Evolutionary conservation across 768 basidiomycete genomes (phyloP), one percentile per base, ranked within the genome.

Genomic region (Tubosaeta brunneosetosa): DNA sequence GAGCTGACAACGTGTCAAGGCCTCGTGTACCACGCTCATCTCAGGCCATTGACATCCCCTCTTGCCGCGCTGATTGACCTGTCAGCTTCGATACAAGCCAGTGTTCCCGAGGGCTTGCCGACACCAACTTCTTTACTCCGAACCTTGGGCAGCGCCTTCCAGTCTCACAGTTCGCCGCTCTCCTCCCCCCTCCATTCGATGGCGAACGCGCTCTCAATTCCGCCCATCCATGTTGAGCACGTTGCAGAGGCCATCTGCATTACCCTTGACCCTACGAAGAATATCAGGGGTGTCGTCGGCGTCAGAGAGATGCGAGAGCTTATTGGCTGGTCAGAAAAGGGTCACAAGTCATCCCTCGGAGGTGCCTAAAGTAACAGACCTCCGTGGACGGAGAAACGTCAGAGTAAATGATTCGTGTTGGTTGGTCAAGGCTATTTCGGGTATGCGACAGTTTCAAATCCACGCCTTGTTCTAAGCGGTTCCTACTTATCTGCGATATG

Each of bases 151-250:
- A 66, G 76, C 36, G 61, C 65, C 46, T 62, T 75, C 58, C 56
- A 68, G 47, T 61, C 65, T 50, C 47, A 53, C 60, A 51, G 58
- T 64, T 59, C 61, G 55, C 70, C 64, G 56, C 58, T 69, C 51
- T 69, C 73, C 22, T 81, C 81, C 22, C 64, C 81, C 14, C 69
- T 88, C 37, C 75, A 82, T 31, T 84, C 87, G 3, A 71, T 94
- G 33, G 88, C 91, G 7, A 88, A 88, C 55, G 84, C 88, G 16
- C 70, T 97, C 47, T 77, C 80, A n/a, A 85, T 87, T 50, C 91
- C 88, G 29, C 94, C 97, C 2, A 83, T 98, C 40, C 95, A 98
- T 63, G 93, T 97, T 19, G 97, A 99, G 61, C 91, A 94, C 56
- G 92, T 98, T 42, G 97, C 88, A 3, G 82, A 86, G 60, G 91